These are phyloP conservation scores for Starmerella vaccinii DNA, from an alignment of 805 yeast genomes.

Conservation along the genomic window DNA sequence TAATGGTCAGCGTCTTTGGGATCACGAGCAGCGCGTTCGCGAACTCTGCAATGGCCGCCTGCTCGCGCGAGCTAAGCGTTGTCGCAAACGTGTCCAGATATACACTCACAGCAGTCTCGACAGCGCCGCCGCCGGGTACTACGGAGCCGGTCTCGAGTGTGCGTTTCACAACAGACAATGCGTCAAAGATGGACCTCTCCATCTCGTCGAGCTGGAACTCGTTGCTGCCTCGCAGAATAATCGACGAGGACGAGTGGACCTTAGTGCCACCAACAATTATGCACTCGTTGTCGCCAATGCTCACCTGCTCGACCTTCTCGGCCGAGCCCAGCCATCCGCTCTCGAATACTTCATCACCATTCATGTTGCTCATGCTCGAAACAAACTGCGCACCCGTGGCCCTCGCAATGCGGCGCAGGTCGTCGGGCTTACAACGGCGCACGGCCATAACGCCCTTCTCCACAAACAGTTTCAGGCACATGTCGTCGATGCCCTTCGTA, in stretches of 20 bases:
- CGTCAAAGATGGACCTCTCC: slow-evolving; percentile 95
- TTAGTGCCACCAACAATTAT: slow-evolving; percentile 81
- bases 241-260: slow-evolving; percentile 83
- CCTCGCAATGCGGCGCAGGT: slow-evolving; percentile 88
- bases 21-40: slow-evolving; percentile 80
- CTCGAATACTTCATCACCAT: slow-evolving; percentile 91
- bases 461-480: slow-evolving; percentile 81
- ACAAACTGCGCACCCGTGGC: slow-evolving; percentile 95
- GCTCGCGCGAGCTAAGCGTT: slow-evolving; percentile 94
- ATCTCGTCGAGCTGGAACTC: slow-evolving; percentile 91
- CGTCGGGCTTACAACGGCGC: slow-evolving; percentile 94
- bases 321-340: slow-evolving; percentile 77
- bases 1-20: slow-evolving; percentile 93
- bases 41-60: slow-evolving; percentile 94
- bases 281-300: slow-evolving; percentile 94
- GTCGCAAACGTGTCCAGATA: slow-evolving; percentile 95
- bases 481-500: slow-evolving; percentile 89
- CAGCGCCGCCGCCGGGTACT: slow-evolving; percentile 99
- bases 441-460: slow-evolving; percentile 92
- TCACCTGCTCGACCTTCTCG: slow-evolving; percentile 79
- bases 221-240: slow-evolving; percentile 89
- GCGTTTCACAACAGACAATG: slow-evolving; percentile 87
- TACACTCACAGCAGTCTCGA: slow-evolving; percentile 89
- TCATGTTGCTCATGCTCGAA: slow-evolving; percentile 79
- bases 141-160: slow-evolving; percentile 88